These are phyloP conservation scores for Mimosa pudica DNA, from an alignment of 306 rosid species.

Conservation along the genomic window DNA sequence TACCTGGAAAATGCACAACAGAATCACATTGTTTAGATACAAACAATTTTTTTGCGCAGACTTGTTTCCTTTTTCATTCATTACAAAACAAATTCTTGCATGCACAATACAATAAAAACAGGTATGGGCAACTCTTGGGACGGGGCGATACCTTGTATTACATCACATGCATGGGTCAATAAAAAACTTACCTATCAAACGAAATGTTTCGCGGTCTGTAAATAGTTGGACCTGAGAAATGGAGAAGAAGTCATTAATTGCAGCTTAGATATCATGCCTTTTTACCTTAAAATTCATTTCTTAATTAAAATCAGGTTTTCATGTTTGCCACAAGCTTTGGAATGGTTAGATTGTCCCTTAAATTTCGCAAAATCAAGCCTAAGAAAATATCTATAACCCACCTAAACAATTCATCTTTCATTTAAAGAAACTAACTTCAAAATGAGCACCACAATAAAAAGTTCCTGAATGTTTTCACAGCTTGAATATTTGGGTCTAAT, in stretches of 20 bases:
- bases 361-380: slow-evolving; percentile 10
- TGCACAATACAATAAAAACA: neutral
- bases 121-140: neutral
- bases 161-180: slow-evolving; percentile 10
- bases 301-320: slow-evolving; percentile 12
- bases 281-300: slow-evolving; percentile 7
- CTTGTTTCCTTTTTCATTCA: neutral
- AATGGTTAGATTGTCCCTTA: slow-evolving; percentile 21
- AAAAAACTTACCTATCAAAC: slow-evolving; percentile 72
- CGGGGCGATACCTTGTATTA: slow-evolving; percentile 8
- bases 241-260: slow-evolving; percentile 27
- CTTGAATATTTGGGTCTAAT: neutral
- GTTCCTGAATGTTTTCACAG: slow-evolving; percentile 24
- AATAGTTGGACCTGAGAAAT: slow-evolving; percentile 68
- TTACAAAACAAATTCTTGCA: slow-evolving; percentile 14
- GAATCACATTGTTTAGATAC: slow-evolving; percentile 24
- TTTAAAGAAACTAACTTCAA: neutral
- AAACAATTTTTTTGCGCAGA: slow-evolving; percentile 5
- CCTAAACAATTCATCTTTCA: slow-evolving; percentile 18
- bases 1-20: slow-evolving; percentile 58
- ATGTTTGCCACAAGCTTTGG: slow-evolving; percentile 12
- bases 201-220: slow-evolving; percentile 70
- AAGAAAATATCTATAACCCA: slow-evolving; percentile 19
- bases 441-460: neutral
- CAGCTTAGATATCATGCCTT: slow-evolving; percentile 19